A percentile compares a stretch with the other conserved stretches of the same genome.
Evolutionary conservation across 1,284 basidiomycete genomes (phyloP).

Genomic region (Mycena citricolor): DNA sequence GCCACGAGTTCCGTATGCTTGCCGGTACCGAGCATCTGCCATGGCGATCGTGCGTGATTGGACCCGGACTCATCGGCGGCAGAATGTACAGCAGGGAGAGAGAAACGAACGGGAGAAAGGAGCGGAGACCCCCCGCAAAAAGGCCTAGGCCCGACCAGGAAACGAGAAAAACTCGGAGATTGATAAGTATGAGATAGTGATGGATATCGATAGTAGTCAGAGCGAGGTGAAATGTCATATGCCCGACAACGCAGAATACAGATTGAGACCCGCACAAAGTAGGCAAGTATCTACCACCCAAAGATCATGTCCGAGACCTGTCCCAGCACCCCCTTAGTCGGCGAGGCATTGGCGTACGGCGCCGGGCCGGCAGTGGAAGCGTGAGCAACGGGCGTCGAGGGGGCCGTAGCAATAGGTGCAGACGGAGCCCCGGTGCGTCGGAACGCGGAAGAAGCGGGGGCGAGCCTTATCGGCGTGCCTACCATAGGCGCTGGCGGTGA

Average conservation of each 20-base stretch:
- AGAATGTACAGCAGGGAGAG: too few species aligned
- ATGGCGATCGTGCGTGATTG: too few species aligned
- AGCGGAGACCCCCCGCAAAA: background rate
- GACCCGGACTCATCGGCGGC: too few species aligned
- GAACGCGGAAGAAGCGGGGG: conserved; percentile 69
- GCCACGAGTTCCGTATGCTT: too few species aligned
- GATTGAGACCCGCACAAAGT: background rate
- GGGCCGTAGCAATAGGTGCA: conserved; percentile 8
- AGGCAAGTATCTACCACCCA: conserved; percentile 69
- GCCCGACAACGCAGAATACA: conserved; percentile 1
- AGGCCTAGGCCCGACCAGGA: background rate
- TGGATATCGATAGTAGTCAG: background rate
- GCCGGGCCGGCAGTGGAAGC: conserved; percentile 13
- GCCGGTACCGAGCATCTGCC: too few species aligned
- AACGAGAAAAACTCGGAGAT: conserved; percentile 7
- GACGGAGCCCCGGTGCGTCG: conserved; percentile 40
- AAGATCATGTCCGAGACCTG: conserved; percentile 77
- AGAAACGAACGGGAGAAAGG: conserved; percentile 9
- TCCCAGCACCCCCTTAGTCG: conserved; percentile 61
- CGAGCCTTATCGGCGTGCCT: conserved; percentile 67
- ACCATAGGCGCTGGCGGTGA: conserved; percentile 43
- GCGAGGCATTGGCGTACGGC: conserved; percentile 31
- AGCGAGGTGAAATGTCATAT: background rate
- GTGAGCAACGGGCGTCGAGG: conserved; percentile 19
- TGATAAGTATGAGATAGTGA: background rate